Evolutionary conservation across 2,329 filamentous ascomycete genomes (phyloP), one percentile per base, ranked within the genome.

Genomic region (Penicillium corylophilum): DNA sequence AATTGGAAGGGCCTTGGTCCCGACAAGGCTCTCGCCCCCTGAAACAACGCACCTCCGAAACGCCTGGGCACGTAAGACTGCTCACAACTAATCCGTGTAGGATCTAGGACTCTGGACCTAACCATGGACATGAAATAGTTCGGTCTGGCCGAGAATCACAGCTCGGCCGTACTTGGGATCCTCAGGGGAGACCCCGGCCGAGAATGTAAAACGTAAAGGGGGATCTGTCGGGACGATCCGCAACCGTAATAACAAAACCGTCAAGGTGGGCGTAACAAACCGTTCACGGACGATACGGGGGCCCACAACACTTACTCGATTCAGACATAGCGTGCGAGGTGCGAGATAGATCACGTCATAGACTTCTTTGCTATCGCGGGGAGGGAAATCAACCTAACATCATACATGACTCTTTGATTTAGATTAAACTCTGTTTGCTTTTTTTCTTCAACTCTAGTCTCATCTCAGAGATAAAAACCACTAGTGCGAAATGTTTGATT

Each of bases 211-310:
- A 28, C 26, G 26, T 16, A 29, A 38, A 47, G 8, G 15, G 41
- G 41, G 50, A 55, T 55, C 53, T 23, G 43, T 53, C 53, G 46
- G 50, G 46, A 53, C 26, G 50, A 53, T 53, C 53, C 46, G 53
- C 38, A 46, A 38, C 16, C 24, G 38, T 48, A 43, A 36, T 42
- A 13, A 36, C 28, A 28, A 48, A 48, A 24, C 28, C 18, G 13
- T n/a, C 22, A 16, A 41, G 12, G 12, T 9, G 4, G 10, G 18
- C 20, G 38, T 40, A 41, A 41, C 39, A 41, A 26, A 10, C 5
- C 18, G 23, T 41, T 41, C 22, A 26, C 13, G 12, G 10, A 1
- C 13, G 8, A 41, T 41, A 41, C 39, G 22, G 22, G 33, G 18
- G 7, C 10, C 39, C 39, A 23, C 39, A 4, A 4, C 5, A 8